Evolutionary conservation across 2,329 filamentous ascomycete species (phyloP), one percentile per base, ranked within the genome.

Genomic region (Apiospora saccharicola): DNA sequence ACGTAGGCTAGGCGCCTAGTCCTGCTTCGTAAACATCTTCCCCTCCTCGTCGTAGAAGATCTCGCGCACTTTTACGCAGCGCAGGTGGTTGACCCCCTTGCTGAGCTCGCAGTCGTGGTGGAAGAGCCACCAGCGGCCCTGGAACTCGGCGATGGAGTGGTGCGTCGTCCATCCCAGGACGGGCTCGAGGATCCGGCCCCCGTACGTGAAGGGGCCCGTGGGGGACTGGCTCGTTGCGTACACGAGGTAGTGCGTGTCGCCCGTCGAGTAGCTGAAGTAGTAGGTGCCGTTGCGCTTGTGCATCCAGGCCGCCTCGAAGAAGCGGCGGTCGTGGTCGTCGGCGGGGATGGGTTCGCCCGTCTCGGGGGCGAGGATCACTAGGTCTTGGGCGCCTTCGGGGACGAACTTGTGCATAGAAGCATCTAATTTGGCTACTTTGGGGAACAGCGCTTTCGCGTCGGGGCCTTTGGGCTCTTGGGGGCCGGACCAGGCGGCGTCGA

Each of bases 161-260:
- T 95, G 93, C 71, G 93, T 95, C 61, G 93, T 95, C 93, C 93
- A 95, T 1, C 93, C 93, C 37, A 93, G 81, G 6, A 95, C 93
- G 0, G 93, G 93, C 84, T 94, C 92, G 68, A 95, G 80, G 71
- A 95, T 92, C 67, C 89, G 84, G 0, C 93, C 93, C 0, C 85
- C 87, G 74, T 94, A 95, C 0, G 89, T 92, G 77, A 95, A 95
- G 0, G 93, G 93, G 0, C 93, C 93, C 14, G 90, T 82, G 0
- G 93, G 93, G 72, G 82, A 90, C 6, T 89, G 84, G 0, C 91
- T 88, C 2, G 87, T 89, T 0, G 91, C 93, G 79, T 94, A 95
- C 75, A 86, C 91, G 44, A 95, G 84, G 80, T 87, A 93, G 81
- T 95, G 93, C 44, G 93, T 91, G 82, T 95, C 93, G 26, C 93